Evolutionary conservation across 2,329 filamentous ascomycete genomes (phyloP).

Genomic region (Diaporthe nobilis): DNA sequence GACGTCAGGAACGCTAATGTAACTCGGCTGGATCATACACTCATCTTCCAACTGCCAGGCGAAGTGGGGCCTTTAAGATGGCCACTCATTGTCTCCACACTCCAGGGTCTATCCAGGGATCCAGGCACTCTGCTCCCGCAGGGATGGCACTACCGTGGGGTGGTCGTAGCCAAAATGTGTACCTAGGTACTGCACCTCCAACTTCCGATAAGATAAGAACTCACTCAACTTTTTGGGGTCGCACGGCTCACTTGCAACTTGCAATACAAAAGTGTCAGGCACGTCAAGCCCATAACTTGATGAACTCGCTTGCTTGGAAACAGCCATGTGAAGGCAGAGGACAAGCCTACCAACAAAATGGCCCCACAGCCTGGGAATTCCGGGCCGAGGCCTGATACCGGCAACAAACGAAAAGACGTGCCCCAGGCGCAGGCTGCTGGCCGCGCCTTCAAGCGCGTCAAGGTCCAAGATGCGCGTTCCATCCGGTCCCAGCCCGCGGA

Average conservation of each 20-base stretch:
- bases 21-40: slow-evolving; percentile 13
- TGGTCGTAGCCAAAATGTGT: background rate
- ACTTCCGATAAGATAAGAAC: slow-evolving; percentile 32
- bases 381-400: slow-evolving; percentile 37
- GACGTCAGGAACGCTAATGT: slow-evolving; percentile 16
- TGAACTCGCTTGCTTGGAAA: background rate
- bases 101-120: background rate
- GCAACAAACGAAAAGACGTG: slow-evolving; percentile 47
- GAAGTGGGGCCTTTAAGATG: slow-evolving; percentile 22
- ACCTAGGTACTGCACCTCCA: background rate
- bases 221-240: slow-evolving; percentile 27
- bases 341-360: slow-evolving; percentile 40
- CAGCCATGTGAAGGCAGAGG: background rate
- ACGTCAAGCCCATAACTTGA: background rate
- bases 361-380: slow-evolving; percentile 41
- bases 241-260: background rate
- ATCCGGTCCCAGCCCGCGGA: slow-evolving; percentile 67
- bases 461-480: slow-evolving; percentile 61
- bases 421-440: slow-evolving; percentile 39
- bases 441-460: slow-evolving; percentile 59
- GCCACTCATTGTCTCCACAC: slow-evolving; percentile 16
- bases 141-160: background rate
- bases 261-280: background rate
- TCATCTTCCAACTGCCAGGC: background rate
- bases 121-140: background rate